These are phyloP conservation scores for Cladophialophora psammophila DNA, from an alignment of 2,329 filamentous ascomycete species.

Conservation along the genomic window DNA sequence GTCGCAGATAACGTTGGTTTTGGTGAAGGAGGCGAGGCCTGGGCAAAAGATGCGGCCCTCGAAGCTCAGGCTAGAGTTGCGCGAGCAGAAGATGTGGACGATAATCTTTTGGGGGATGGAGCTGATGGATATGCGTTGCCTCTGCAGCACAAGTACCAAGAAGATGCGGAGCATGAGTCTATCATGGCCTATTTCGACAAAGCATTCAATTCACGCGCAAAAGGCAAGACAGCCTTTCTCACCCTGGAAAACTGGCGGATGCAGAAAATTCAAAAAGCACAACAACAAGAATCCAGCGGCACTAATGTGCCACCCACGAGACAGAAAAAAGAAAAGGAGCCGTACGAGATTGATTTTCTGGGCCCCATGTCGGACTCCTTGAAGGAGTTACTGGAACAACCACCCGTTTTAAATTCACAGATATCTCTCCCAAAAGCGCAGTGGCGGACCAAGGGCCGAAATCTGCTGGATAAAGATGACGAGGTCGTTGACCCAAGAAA, in stretches of 20 bases:
- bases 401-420: constrained; percentile 77
- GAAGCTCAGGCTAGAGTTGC: constrained; percentile 87
- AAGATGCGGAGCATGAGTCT: constrained; percentile 77
- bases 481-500: constrained; percentile 98
- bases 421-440: constrained; percentile 92
- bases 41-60: constrained; percentile 87
- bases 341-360: constrained; percentile 91
- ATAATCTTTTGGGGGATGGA: constrained; percentile 62
- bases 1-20: constrained; percentile 77
- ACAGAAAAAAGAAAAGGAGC: constrained; percentile 91
- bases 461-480: constrained; percentile 87
- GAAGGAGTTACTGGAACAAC: constrained; percentile 80
- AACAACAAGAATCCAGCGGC: constrained; percentile 52
- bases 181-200: constrained; percentile 99
- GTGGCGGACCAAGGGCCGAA: constrained; percentile 91
- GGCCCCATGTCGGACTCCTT: constrained; percentile 74
- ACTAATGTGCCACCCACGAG: constrained; percentile 51
- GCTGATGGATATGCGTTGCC: constrained; percentile 79
- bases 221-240: constrained; percentile 81
- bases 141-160: constrained; percentile 73
- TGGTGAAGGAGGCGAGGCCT: constrained; percentile 93
- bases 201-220: constrained; percentile 68
- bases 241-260: constrained; percentile 99
- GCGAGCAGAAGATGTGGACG: constrained; percentile 59
- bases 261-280: constrained; percentile 80